A percentile compares a stretch with the other conserved stretches of the same genome.
These are phyloP conservation scores for Diplosphaera chodatii DNA, from an alignment of 139 green algal species.

Conservation along the genomic window DNA sequence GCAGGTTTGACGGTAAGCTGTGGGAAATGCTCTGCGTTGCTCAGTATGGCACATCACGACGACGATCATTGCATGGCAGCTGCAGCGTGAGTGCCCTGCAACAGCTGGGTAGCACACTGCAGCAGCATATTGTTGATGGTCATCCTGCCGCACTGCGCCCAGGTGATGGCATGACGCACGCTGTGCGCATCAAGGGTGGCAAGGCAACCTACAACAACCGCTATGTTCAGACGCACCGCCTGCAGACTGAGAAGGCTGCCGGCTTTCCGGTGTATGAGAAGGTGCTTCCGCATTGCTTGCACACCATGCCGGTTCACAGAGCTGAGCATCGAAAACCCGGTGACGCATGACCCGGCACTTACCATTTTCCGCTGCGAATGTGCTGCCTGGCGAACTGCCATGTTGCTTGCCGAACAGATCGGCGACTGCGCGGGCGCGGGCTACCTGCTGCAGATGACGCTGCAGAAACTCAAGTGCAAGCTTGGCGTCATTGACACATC, in stretches of 20 bases:
- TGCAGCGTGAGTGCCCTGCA: no score
- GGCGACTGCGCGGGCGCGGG: neutral
- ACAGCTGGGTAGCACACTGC: no score
- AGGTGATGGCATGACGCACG: constrained; percentile 78
- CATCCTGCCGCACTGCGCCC: no score
- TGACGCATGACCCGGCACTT: no score
- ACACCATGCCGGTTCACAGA: neutral
- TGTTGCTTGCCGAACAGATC: neutral
- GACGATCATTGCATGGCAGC: no score
- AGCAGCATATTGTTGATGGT: no score
- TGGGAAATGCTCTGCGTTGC: no score
- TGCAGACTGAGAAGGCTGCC: constrained; percentile 29
- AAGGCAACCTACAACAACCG: constrained; percentile 58
- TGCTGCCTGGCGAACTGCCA: no score
- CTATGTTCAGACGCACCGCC: constrained; percentile 49
- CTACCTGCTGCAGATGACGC: neutral
- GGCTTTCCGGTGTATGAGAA: constrained; percentile 28
- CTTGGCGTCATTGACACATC: neutral
- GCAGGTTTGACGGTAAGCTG: no score
- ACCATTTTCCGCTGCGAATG: no score
- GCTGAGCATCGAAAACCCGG: neutral
- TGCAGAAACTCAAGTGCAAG: neutral
- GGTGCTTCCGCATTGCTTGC: neutral
- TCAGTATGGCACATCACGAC: no score
- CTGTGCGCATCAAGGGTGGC: constrained; percentile 45